phyloP scores from a whole-genome alignment of 176 grass and related monocot genomes.

The Guadua angustifolia region DNA sequence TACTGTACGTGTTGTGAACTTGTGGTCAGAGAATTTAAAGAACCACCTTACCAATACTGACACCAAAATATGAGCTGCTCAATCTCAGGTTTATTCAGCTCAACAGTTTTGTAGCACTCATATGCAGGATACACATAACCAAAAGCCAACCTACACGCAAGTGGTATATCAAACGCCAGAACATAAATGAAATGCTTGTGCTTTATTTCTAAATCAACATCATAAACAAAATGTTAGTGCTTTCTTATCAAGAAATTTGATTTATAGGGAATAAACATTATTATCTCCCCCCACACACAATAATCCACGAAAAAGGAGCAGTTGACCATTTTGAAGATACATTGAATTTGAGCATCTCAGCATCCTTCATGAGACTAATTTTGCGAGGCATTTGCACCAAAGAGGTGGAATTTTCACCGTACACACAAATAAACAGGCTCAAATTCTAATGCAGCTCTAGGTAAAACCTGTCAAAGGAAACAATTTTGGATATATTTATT shows the following conservation, averaged over 20 bases:
- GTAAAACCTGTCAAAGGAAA: constrained; percentile 10
- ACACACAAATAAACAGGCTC: not conserved
- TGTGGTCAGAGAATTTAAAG: constrained; percentile 26
- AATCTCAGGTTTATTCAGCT: constrained; percentile 96
- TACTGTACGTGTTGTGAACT: not conserved
- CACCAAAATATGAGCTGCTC: constrained; percentile 98
- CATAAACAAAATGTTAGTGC: not conserved
- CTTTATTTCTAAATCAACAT: not conserved
- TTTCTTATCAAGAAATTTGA: not conserved
- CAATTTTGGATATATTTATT: constrained; percentile 15
- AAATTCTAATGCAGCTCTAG: not conserved
- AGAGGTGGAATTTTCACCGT: not conserved
- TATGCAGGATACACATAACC: constrained; percentile 99
- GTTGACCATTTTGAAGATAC: not conserved
- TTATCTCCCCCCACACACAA: not conserved
- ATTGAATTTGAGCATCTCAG: constrained; percentile 1
- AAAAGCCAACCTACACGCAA: constrained; percentile 64
- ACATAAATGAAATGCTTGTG: not conserved
- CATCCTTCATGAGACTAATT: constrained; percentile 9
- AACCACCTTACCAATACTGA: constrained; percentile 80
- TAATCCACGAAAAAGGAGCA: constrained; percentile 8
- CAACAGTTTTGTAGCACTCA: constrained; percentile 99
- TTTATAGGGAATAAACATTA: not conserved
- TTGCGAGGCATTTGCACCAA: not conserved
- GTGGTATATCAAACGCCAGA: constrained; percentile 22